Evolutionary conservation across 495 filamentous ascomycete species (phyloP).

Genomic region (Bryoglossum gracile): DNA sequence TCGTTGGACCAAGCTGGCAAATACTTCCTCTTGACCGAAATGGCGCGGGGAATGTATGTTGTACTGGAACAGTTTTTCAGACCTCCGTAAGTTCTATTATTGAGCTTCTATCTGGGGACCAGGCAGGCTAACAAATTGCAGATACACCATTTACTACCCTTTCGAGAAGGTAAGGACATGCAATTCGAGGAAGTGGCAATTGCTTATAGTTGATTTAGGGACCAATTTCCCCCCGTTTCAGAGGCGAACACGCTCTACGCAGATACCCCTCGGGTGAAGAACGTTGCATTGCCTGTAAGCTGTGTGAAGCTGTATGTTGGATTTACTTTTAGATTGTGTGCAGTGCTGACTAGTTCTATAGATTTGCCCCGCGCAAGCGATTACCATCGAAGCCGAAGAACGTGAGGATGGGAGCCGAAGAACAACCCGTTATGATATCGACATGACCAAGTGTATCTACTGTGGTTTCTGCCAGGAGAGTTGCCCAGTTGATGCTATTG

Average conservation of each 20-base stretch:
- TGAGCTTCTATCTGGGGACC: neutral
- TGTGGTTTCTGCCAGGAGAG: conserved; percentile 99
- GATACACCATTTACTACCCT: conserved; percentile 97
- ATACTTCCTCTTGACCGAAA: conserved; percentile 91
- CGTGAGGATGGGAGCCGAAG: conserved; percentile 89
- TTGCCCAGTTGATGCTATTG: conserved; percentile 96
- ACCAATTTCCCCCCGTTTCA: conserved; percentile 94
- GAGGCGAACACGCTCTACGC: conserved; percentile 91
- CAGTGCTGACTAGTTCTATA: conserved; percentile 14
- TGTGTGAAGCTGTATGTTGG: conserved; percentile 75
- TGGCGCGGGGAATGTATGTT: conserved; percentile 96
- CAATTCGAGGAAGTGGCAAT: neutral
- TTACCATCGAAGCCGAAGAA: conserved; percentile 98
- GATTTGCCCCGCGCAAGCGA: conserved; percentile 93
- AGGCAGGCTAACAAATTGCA: conserved; percentile 30
- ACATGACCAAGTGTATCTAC: conserved; percentile 99
- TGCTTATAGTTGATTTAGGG: conserved; percentile 42
- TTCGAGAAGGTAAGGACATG: conserved; percentile 71
- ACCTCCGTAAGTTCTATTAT: conserved; percentile 68
- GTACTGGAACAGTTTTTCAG: conserved; percentile 97
- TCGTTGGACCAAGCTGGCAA: conserved; percentile 76
- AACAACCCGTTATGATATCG: conserved; percentile 96
- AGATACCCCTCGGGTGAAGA: conserved; percentile 96
- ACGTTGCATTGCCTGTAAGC: conserved; percentile 98
- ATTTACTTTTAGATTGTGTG: conserved; percentile 5